Evolutionary conservation across 164 flowering plant genomes (phyloP).

Genomic region (Vitis cinerea): DNA sequence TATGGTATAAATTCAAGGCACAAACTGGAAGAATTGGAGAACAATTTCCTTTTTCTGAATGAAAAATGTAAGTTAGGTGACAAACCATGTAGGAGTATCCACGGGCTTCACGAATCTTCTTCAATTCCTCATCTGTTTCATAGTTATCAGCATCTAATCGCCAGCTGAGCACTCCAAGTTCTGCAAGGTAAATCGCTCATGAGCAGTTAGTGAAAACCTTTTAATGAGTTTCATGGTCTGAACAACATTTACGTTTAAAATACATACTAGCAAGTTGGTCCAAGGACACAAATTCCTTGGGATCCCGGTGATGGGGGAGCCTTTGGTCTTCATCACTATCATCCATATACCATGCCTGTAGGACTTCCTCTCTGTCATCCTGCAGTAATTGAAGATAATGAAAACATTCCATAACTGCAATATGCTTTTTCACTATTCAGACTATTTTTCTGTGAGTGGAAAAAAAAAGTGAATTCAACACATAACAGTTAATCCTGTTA

Average conservation of each 20-base stretch:
- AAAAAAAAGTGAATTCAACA: too few species aligned
- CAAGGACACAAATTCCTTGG: conserved; percentile 78
- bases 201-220: background rate
- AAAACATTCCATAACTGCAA: background rate
- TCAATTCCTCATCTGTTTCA: conserved; percentile 87
- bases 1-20: too few species aligned
- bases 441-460: too few species aligned
- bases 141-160: conserved; percentile 85
- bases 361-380: conserved; percentile 82
- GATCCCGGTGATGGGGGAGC: conserved; percentile 87
- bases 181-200: conserved; percentile 31
- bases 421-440: background rate
- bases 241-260: background rate
- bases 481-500: too few species aligned
- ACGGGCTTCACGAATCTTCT: conserved; percentile 82
- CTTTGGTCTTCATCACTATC: conserved; percentile 89
- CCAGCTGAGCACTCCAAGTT: conserved; percentile 96
- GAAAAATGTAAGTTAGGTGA: conserved; percentile 2
- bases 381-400: conserved; percentile 21
- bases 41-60: too few species aligned
- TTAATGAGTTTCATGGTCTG: background rate
- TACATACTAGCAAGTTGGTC: conserved; percentile 67
- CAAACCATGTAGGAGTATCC: conserved; percentile 84
- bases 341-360: conserved; percentile 98
- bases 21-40: too few species aligned